These are phyloP conservation scores for Fusarium sarcochroum DNA, from an alignment of 2,329 filamentous ascomycete genomes.

Conservation along the genomic window DNA sequence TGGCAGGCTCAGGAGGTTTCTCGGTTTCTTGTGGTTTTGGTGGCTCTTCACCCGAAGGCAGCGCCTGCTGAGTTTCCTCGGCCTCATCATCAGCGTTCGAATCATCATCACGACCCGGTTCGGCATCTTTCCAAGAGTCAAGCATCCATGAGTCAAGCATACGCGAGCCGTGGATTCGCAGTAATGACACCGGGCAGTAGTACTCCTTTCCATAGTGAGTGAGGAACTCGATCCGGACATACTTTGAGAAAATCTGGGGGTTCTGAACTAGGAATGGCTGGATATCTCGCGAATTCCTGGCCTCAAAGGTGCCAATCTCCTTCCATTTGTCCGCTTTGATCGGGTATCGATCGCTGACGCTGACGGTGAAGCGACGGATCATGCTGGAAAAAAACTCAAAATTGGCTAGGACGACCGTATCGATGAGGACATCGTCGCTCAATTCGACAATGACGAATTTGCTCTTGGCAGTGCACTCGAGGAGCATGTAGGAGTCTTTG, in stretches of 20 bases:
- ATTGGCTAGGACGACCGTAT: slow-evolving; percentile 97
- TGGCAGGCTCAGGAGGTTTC: not conserved
- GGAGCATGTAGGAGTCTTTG: slow-evolving; percentile 98
- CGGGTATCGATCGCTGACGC: slow-evolving; percentile 94
- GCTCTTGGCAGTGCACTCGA: slow-evolving; percentile 87
- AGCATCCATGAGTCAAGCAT: slow-evolving; percentile 97
- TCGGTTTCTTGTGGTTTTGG: slow-evolving; percentile 8
- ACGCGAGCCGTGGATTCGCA: slow-evolving; percentile 95
- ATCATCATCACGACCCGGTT: slow-evolving; percentile 77
- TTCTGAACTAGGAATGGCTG: slow-evolving; percentile 96
- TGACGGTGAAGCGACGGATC: slow-evolving; percentile 90
- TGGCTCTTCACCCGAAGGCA: slow-evolving; percentile 17
- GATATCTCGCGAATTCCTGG: slow-evolving; percentile 91
- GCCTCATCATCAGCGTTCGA: slow-evolving; percentile 54
- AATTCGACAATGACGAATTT: slow-evolving; percentile 97
- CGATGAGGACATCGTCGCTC: slow-evolving; percentile 87
- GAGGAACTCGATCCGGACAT: slow-evolving; percentile 90
- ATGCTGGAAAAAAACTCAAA: slow-evolving; percentile 99
- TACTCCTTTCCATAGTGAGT: slow-evolving; percentile 97
- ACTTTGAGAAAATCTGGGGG: slow-evolving; percentile 95
- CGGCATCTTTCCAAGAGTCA: slow-evolving; percentile 91
- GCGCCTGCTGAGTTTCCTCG: slow-evolving; percentile 23
- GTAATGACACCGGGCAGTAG: slow-evolving; percentile 91
- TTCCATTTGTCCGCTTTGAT: slow-evolving; percentile 95
- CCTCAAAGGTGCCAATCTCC: slow-evolving; percentile 88